Percentiles rank a stretch among this genome's conserved stretches.
These are phyloP conservation scores for Hanseniaspora occidentalis DNA, from an alignment of 805 yeast species.

Conservation along the genomic window DNA sequence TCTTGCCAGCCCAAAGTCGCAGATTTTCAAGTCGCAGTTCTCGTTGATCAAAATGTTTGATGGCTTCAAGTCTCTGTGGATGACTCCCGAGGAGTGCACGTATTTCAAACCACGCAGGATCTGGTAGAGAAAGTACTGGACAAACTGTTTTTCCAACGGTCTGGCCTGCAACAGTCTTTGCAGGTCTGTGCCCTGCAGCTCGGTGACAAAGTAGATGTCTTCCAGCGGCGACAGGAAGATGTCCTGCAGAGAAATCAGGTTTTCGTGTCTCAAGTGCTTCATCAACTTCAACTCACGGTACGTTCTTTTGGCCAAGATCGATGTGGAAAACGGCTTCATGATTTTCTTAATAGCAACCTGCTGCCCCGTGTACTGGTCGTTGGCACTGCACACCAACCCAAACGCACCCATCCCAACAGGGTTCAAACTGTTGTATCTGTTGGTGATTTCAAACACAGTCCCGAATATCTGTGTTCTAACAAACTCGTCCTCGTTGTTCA, in stretches of 20 bases:
- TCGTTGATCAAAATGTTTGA: conserved; percentile 75
- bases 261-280: conserved; percentile 90
- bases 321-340: conserved; percentile 92
- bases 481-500: conserved; percentile 29
- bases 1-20: conserved; percentile 92
- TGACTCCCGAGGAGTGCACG: conserved; percentile 86
- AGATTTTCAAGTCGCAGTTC: conserved; percentile 81
- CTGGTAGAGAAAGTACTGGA: conserved; percentile 93
- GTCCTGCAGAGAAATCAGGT: conserved; percentile 83
- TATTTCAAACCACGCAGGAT: conserved; percentile 81
- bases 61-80: conserved; percentile 82
- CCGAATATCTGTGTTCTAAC: conserved; percentile 84
- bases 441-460: conserved; percentile 87
- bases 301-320: conserved; percentile 91
- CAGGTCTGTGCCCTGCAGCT: conserved; percentile 90
- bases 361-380: conserved; percentile 71
- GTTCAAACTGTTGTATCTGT: conserved; percentile 77
- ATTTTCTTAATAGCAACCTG: conserved; percentile 96
- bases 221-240: conserved; percentile 90
- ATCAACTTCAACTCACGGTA: conserved; percentile 88
- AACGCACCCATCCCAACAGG: conserved; percentile 99
- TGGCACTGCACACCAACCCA: conserved; percentile 94
- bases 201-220: conserved; percentile 93
- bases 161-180: conserved; percentile 84
- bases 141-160: conserved; percentile 91